These are phyloP conservation scores for Yamadazyma membranifaciens DNA, from an alignment of 1,139 yeast species.

Conservation along the genomic window DNA sequence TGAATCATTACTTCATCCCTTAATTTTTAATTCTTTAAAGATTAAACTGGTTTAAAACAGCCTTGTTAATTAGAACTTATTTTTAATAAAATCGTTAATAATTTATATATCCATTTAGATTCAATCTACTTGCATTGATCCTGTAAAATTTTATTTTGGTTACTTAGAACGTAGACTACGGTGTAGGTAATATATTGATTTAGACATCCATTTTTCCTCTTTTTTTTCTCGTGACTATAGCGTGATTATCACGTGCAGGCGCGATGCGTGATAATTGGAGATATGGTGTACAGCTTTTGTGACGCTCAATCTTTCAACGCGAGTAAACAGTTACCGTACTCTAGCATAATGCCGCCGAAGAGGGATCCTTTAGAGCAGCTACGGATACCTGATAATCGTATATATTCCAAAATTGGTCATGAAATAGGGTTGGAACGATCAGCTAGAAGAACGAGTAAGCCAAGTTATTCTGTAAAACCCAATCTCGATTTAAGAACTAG, in stretches of 20 bases:
- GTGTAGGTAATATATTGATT: conserved; percentile 6
- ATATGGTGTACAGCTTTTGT: too few species aligned
- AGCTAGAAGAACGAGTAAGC: conserved; percentile 6
- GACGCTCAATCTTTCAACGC: conserved; percentile 1
- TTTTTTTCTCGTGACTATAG: too few species aligned
- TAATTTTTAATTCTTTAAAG: background rate
- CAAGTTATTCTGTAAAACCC: background rate
- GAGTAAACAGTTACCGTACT: background rate
- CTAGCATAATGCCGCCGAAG: conserved; percentile 14
- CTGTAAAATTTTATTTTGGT: background rate
- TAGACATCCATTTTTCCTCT: background rate
- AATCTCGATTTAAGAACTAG: background rate
- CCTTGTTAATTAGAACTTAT: conserved; percentile 1
- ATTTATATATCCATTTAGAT: background rate
- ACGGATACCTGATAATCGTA: conserved; percentile 17
- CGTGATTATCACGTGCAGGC: background rate
- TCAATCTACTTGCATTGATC: background rate
- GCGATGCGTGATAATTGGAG: background rate
- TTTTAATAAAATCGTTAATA: background rate
- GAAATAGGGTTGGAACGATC: conserved; percentile 12
- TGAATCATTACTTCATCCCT: background rate
- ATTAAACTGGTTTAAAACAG: conserved; percentile 1
- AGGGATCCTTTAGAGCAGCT: conserved; percentile 16
- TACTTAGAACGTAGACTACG: conserved; percentile 2
- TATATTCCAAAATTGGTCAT: conserved; percentile 14